These are phyloP conservation scores for Leucogyrophana mollusca DNA, from an alignment of 768 basidiomycete species.

Conservation along the genomic window DNA sequence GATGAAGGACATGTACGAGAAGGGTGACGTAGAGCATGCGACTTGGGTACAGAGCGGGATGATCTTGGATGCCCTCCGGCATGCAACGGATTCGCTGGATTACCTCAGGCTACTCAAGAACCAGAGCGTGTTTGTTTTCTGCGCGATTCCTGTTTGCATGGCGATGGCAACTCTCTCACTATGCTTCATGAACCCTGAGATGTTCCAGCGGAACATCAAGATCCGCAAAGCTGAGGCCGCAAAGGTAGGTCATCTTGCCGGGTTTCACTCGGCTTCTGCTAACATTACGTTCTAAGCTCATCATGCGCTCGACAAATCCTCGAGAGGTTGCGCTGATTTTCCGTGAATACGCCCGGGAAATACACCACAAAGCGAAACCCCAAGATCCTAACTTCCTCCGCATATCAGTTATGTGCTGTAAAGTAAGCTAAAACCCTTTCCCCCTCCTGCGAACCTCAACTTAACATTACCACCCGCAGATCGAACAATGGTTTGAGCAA, in stretches of 20 bases:
- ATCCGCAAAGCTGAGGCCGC: constrained; percentile 93
- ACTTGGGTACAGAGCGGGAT: constrained; percentile 84
- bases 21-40: constrained; percentile 61
- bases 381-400: constrained; percentile 86
- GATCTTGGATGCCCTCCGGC: constrained; percentile 84
- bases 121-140: constrained; percentile 94
- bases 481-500: constrained; percentile 93
- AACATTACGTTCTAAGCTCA: no score
- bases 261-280: no score
- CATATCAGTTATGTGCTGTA: constrained; percentile 80
- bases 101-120: constrained; percentile 85
- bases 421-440: constrained; percentile 46
- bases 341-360: constrained; percentile 74
- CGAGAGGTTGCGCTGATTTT: constrained; percentile 89
- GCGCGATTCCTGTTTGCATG: constrained; percentile 93
- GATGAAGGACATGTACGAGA: constrained; percentile 63
- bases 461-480: constrained; percentile 40
- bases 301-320: constrained; percentile 90
- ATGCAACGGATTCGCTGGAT: constrained; percentile 83
- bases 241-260: constrained; percentile 44
- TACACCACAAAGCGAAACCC: constrained; percentile 77
- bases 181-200: constrained; percentile 89
- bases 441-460: not conserved
- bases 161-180: constrained; percentile 90
- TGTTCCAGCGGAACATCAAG: constrained; percentile 89